Evolutionary conservation across 108 stramenopile species (phyloP), one percentile per base, ranked within the genome.

Genomic region (Licmophora abbreviata): DNA sequence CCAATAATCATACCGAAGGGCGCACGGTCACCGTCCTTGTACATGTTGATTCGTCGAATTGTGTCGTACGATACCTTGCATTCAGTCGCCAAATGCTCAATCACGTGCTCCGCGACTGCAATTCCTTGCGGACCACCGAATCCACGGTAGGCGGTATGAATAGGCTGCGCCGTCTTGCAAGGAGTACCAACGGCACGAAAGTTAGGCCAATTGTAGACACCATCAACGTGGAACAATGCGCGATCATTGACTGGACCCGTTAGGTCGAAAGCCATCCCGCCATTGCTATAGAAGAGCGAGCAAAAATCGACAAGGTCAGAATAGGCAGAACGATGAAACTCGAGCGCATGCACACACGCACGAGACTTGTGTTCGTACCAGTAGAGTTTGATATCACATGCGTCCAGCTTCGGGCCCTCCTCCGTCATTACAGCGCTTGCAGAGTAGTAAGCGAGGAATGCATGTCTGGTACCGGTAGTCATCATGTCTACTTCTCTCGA

Each of bases 401-500:
- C 77, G 15, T 72, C 54, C 17, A 97, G 58, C 48, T 85, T 85
- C 11, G 70, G 75, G 14, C 88, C 82, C 36, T 79, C 79, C 32
- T 79, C 69, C 14, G 74, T 66, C 12, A 88, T 68, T 6, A 69
- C 17, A 3, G 86, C 93, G 44, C 87, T 93, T 18, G 92, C 94
- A 21, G 62, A 57, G 74, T 97, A 97, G 11, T 71, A 69, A 12
- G 87, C 66, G 24, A 85, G 27, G 56, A 95, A 97, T 15, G 91
- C 81, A 59, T 92, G 88, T 21, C 88, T 62, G 8, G 56, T 53
- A 15, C 65, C 69, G 25, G 91, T 94, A 29, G 77, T 94, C 23
- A 69, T 72, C 96, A 97, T 97, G 61, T 97, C 96, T 30, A 88
- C 85, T 45, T 94, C 92, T 25, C 94, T 66, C 29, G 88, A 71